Evolutionary conservation across 768 basidiomycete genomes (phyloP).

Genomic region (Phallus indusiatus): DNA sequence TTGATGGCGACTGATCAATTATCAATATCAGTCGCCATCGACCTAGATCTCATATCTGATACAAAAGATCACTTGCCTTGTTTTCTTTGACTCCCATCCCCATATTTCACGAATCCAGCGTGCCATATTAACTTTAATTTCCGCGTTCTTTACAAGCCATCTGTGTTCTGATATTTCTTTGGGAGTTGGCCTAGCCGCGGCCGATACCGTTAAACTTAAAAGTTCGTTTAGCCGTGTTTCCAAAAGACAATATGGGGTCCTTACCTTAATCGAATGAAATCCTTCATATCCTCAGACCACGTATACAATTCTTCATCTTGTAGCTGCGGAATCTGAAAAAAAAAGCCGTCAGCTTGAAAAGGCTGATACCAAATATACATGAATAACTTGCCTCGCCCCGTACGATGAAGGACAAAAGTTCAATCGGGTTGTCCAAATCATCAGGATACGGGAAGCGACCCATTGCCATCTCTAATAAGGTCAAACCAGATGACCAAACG

Average conservation of each 20-base stretch:
- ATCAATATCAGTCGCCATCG: too few relatives aligned
- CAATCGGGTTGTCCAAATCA: constrained; percentile 80
- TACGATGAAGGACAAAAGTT: constrained; percentile 86
- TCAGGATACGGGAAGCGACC: constrained; percentile 93
- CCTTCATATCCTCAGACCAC: constrained; percentile 84
- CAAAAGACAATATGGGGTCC: constrained; percentile 21
- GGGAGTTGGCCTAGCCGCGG: constrained; percentile 64
- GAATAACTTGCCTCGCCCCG: constrained; percentile 51
- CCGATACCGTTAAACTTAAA: constrained; percentile 62
- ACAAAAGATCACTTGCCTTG: background rate
- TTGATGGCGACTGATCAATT: background rate
- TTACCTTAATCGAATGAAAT: constrained; percentile 80
- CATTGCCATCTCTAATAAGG: constrained; percentile 85
- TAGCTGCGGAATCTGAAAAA: constrained; percentile 63
- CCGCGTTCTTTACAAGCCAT: constrained; percentile 72
- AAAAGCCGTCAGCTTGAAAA: constrained; percentile 5
- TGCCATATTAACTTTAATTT: constrained; percentile 80
- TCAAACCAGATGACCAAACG: constrained; percentile 96
- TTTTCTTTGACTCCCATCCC: constrained; percentile 43
- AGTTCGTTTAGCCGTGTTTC: constrained; percentile 10
- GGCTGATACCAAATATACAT: constrained; percentile 13
- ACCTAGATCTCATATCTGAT: background rate
- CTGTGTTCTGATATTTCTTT: constrained; percentile 75
- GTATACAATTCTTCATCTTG: constrained; percentile 56
- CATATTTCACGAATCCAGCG: constrained; percentile 82